Evolutionary conservation across 345 rosid species (phyloP).

Genomic region (Arabidopsis suecica): DNA sequence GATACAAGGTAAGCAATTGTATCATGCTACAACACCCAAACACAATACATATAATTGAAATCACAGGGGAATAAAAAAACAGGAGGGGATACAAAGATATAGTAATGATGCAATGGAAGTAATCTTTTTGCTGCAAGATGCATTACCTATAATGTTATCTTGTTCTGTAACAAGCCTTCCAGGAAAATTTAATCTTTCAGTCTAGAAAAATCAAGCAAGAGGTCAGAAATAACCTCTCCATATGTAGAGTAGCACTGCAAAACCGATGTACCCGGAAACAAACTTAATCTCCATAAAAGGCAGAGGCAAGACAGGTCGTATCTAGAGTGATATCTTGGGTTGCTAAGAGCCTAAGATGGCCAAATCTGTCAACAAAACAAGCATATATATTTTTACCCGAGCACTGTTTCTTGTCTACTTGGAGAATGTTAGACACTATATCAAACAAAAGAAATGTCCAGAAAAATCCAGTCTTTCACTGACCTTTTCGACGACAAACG

Average conservation of each 20-base stretch:
- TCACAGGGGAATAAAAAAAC: too few relatives aligned
- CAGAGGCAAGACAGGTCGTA: conserved; percentile 57
- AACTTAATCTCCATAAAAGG: conserved; percentile 22
- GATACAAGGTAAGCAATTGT: conserved; percentile 26
- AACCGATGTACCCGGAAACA: conserved; percentile 7
- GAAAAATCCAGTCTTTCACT: too few relatives aligned
- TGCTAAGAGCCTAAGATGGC: conserved; percentile 51
- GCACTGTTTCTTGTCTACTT: conserved; percentile 26
- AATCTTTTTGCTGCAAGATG: too few relatives aligned
- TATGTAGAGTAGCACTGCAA: conserved; percentile 66
- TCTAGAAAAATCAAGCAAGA: conserved; percentile 82
- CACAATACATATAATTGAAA: too few relatives aligned
- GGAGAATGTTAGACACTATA: not conserved
- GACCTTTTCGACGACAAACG: too few relatives aligned
- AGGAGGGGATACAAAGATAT: too few relatives aligned
- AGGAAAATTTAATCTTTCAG: conserved; percentile 47
- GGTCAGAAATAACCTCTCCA: conserved; percentile 76
- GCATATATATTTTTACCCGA: conserved; percentile 3
- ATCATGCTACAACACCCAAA: not conserved
- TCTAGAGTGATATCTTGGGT: conserved; percentile 87
- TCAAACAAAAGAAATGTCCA: too few relatives aligned
- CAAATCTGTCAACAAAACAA: conserved; percentile 62
- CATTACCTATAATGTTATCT: conserved; percentile 46
- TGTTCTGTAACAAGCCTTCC: conserved; percentile 46
- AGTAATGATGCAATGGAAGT: not conserved